Percentiles rank a stretch among this genome's conserved stretches.
These are phyloP conservation scores for Saprolegnia diclina DNA, from an alignment of 352 stramenopile species.

Conservation along the genomic window DNA sequence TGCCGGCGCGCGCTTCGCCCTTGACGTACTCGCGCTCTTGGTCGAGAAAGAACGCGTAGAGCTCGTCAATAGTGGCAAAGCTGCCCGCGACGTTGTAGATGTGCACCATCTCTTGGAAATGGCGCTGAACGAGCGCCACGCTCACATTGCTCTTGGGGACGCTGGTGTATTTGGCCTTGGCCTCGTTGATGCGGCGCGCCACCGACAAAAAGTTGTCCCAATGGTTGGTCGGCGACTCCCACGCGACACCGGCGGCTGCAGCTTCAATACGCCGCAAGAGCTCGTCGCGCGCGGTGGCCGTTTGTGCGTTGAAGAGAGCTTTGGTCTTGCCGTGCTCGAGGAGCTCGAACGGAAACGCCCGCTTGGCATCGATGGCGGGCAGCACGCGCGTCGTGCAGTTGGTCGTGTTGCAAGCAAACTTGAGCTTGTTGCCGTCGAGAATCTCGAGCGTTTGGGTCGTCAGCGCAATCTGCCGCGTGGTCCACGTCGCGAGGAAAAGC, in stretches of 20 bases:
- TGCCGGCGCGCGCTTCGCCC: not conserved
- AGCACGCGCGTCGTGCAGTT: not conserved
- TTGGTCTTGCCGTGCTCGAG: not conserved
- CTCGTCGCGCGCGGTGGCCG: not conserved
- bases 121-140: not conserved
- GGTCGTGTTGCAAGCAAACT: not conserved
- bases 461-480: not conserved
- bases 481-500: not conserved
- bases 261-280: not conserved
- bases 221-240: not conserved
- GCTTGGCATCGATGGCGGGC: not conserved
- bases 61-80: not conserved
- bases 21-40: conserved; percentile 11
- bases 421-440: not conserved
- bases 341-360: not conserved
- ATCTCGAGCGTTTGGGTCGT: conserved; percentile 1
- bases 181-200: not conserved
- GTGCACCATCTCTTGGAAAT: conserved; percentile 13
- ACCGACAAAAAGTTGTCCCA: conserved; percentile 15
- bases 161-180: not conserved
- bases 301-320: not conserved
- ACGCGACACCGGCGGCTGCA: not conserved
- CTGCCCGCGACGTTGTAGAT: not conserved
- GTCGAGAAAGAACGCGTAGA: conserved; percentile 9
- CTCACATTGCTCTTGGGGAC: not conserved